Evolutionary conservation across 1,284 basidiomycete species (phyloP), one percentile per base, ranked within the genome.

Genomic region (Cystobasidium slooffiae): DNA sequence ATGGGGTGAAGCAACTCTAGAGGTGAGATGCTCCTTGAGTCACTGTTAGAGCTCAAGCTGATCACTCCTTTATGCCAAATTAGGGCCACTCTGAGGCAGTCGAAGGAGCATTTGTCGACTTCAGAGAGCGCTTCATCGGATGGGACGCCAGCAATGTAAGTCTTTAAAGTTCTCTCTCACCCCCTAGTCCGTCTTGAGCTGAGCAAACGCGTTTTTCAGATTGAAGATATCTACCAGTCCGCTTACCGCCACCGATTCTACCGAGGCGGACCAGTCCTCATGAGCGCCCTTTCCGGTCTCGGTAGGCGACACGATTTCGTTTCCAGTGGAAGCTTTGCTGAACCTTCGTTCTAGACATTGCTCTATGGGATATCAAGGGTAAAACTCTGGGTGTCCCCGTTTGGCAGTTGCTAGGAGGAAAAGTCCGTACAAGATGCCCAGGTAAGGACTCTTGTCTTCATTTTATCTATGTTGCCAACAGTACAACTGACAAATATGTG

Each of bases 361-460:
- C 86, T 0, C 82, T 88, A 1, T 87, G 87, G 90, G 90, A 91
- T 79, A 90, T 92, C 83, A 91, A 91, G 80, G 90, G 90, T 41
- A 91, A 91, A 82, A 88, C 87, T 41, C 85, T 91, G 9, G 88
- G 88, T 37, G 90, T 91, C 1, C 90, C 90, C 0, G 83, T 92
- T 7, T 91, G 88, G 87, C 87, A 90, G 81, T 84, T 92, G 1
- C 85, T 91, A 1, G 90, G 90, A 9, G 91, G 90, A 12, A 89
- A 88, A 79, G 88, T 91, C 24, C 85, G 87, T 68, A 85, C 88
- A 77, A 83, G 84, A 18, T 81, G 88, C 18, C 63, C 63, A 52
- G 72, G 65, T 74, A 24, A 53, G 41, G 16, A 14, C 18, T 20
- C 6, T 31, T 20, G 9, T 56, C 16, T 1, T 7, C 46, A 22